These are phyloP conservation scores for Apiotrichum gamsii DNA, from an alignment of 1,284 basidiomycete species.

Conservation along the genomic window DNA sequence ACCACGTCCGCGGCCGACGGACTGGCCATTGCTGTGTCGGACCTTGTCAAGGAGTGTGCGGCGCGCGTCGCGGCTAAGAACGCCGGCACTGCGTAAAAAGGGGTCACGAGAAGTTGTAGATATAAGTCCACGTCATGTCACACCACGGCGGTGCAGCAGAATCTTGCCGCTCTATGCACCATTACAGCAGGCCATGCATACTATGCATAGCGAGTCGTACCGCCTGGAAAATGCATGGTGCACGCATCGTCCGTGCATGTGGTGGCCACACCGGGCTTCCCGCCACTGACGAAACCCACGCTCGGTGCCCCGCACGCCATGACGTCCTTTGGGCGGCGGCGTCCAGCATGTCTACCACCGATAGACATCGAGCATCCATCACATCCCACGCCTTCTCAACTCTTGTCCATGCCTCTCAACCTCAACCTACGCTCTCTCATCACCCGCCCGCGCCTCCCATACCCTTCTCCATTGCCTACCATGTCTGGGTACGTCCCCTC, in stretches of 20 bases:
- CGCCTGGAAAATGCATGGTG: too few relatives aligned
- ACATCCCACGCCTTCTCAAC: neutral
- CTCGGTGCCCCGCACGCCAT: neutral
- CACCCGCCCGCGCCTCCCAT: neutral
- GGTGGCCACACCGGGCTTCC: too few relatives aligned
- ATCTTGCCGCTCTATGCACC: too few relatives aligned
- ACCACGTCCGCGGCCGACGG: constrained; percentile 65
- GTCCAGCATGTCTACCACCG: too few relatives aligned
- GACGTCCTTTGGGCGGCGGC: too few relatives aligned
- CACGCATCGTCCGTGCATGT: neutral
- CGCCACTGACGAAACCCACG: too few relatives aligned
- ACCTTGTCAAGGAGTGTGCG: constrained; percentile 26
- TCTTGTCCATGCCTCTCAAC: neutral
- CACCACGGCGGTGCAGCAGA: too few relatives aligned
- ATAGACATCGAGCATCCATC: neutral
- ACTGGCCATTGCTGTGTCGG: constrained; percentile 31
- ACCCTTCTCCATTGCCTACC: neutral
- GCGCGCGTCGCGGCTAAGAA: constrained; percentile 2
- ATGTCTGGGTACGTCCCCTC: constrained; percentile 15
- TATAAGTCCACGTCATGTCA: neutral
- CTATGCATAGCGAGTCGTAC: neutral
- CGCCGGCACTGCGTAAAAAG: neutral
- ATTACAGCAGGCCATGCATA: neutral
- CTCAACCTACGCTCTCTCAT: neutral
- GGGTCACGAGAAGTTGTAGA: neutral